Evolutionary conservation across 805 yeast species (phyloP), one percentile per base, ranked within the genome.

Genomic region (Candida glaebosa): DNA sequence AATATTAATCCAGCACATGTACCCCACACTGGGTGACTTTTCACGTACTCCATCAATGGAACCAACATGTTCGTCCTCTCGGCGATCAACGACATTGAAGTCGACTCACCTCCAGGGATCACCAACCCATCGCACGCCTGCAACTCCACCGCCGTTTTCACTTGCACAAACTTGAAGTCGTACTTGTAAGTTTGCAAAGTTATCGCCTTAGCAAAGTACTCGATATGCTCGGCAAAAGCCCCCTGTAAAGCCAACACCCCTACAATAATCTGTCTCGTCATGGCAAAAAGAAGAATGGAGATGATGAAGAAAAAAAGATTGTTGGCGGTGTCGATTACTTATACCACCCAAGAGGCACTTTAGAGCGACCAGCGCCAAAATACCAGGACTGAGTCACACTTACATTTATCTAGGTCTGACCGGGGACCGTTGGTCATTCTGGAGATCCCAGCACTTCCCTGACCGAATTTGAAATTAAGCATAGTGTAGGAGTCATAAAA

Each of bases 1-100:
- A 84, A 71, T 39, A 86, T 85, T 50, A 86, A 64, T 2, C 95
- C 95, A 2, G 95, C 95, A 60, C 95, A 86, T 1, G 95, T 86
- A 0, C 95, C 95, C 95, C 95, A 86, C 9, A 79, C 74, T 1
- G 86, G 81, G 45, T 74, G 76, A 5, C 72, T 63, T 37, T 72
- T 67, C 18, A 81, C 77, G 56, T 75, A 79, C 9, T 65, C 55
- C 31, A 69, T 60, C 41, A 85, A 62, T 2, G 84, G 83, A 18
- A 71, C 69, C 15, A 81, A 61, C 51, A 85, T 54, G 1, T 77
- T 75, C 0, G 81, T 74, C 41, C 88, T 63, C 55, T 83, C 84
- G 1, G 91, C 84, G 26, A 85, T 77, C 20, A 82, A 63, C 0
- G 90, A 81, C 48, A 86, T 84, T 2, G 87, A 57, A 1, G 87